These are phyloP conservation scores for Pugionium cornutum DNA, from an alignment of 345 rosid species.

Conservation along the genomic window DNA sequence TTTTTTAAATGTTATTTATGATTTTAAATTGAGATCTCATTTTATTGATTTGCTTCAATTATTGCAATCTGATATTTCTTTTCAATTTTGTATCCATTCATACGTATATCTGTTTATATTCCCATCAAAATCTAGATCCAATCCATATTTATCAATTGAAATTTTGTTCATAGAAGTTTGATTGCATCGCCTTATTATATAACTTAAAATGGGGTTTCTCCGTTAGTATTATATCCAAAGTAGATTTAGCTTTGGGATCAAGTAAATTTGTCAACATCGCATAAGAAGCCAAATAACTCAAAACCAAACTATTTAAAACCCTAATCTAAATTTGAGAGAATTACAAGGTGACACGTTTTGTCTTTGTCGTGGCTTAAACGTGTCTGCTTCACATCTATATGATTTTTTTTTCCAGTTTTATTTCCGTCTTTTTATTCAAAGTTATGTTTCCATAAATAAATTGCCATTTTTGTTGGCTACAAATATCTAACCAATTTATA, in stretches of 20 bases:
- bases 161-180: background rate
- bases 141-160: background rate
- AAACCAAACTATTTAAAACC: conserved; percentile 20
- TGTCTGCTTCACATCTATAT: conserved; percentile 42
- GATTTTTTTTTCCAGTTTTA: background rate
- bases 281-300: conserved; percentile 22
- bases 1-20: background rate
- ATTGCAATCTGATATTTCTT: conserved; percentile 35
- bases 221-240: conserved; percentile 30
- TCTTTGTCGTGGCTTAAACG: conserved; percentile 37
- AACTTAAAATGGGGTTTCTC: background rate
- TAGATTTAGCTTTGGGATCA: conserved; percentile 39
- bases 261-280: conserved; percentile 39
- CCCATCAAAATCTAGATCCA: conserved; percentile 24
- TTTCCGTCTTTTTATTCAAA: background rate
- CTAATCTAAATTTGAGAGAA: conserved; percentile 37
- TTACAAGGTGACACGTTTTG: conserved; percentile 43
- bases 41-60: conserved; percentile 30
- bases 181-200: conserved; percentile 8
- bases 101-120: too few species aligned
- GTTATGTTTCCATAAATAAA: background rate
- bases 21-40: conserved; percentile 32
- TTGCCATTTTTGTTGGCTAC: background rate
- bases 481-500: background rate
- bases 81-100: conserved; percentile 13